Conservation (phyloP, 441 rosid genomes). For the Erysimum pusillum region DNA sequence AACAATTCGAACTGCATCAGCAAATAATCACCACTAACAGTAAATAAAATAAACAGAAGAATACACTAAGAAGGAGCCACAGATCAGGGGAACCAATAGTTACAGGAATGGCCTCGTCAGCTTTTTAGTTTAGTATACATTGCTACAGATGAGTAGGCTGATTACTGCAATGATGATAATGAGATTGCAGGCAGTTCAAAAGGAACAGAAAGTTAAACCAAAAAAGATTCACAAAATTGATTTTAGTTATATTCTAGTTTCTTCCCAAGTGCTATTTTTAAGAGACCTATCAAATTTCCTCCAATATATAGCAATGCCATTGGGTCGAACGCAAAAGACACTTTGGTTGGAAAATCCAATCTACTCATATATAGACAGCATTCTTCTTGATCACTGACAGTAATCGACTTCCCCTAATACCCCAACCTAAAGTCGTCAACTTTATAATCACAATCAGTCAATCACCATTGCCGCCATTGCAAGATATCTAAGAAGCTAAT, state of each 20-base stretch:
- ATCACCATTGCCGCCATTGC: not conserved
- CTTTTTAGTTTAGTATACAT: no score
- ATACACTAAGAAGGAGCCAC: not conserved
- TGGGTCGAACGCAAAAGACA: not conserved
- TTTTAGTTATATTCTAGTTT: not conserved
- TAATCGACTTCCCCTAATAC: not conserved
- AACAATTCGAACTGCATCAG: slow-evolving; percentile 26
- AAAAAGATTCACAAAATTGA: not conserved
- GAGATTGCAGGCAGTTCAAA: slow-evolving; percentile 5
- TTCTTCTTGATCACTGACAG: not conserved
- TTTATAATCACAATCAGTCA: not conserved
- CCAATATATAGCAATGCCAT: not conserved
- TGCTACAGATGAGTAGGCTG: not conserved
- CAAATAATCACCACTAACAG: slow-evolving; percentile 35
- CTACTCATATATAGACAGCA: slow-evolving; percentile 1
- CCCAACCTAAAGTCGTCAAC: slow-evolving; percentile 8
- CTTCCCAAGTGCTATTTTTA: not conserved
- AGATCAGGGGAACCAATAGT: not conserved
- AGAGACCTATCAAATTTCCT: slow-evolving; percentile 7
- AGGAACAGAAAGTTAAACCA: not conserved
- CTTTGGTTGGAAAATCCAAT: slow-evolving; percentile 4
- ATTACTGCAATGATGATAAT: not conserved
- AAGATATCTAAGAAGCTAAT: slow-evolving; percentile 20
- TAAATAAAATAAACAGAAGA: not conserved
- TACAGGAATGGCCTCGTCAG: no score